Conservation (phyloP, 345 rosid genomes). For the Erucastrum elatum region DNA sequence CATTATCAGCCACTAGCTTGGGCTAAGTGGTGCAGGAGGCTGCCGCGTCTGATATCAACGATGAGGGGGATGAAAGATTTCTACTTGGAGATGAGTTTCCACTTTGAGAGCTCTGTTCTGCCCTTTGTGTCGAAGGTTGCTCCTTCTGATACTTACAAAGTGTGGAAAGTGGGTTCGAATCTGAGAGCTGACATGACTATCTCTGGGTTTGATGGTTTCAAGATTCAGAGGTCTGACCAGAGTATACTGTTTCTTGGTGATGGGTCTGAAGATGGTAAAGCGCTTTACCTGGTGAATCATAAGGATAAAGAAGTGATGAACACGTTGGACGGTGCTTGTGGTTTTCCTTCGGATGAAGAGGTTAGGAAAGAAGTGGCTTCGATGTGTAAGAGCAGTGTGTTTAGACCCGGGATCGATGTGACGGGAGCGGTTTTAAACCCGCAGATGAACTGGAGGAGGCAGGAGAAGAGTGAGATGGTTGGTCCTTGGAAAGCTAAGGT, state of each 20-base stretch:
- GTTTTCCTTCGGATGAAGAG: conserved; percentile 81
- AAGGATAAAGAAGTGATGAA: conserved; percentile 94
- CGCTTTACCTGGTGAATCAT: conserved; percentile 86
- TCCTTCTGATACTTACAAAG: conserved; percentile 92
- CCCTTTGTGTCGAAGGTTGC: conserved; percentile 92
- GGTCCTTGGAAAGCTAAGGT: conserved; percentile 93
- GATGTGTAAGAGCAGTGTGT: conserved; percentile 87
- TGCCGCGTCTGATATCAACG: conserved; percentile 78
- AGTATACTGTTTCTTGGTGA: conserved; percentile 90
- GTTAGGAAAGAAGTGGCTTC: conserved; percentile 82
- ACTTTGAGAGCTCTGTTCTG: conserved; percentile 91
- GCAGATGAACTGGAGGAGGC: conserved; percentile 91
- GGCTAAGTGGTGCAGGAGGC: conserved; percentile 96
- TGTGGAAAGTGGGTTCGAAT: conserved; percentile 93
- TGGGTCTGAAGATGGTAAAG: conserved; percentile 80
- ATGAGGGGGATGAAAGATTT: conserved; percentile 92
- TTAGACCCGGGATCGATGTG: conserved; percentile 95
- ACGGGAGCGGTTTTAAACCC: conserved; percentile 86
- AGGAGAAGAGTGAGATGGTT: conserved; percentile 87
- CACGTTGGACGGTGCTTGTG: conserved; percentile 88
- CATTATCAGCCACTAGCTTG: conserved; percentile 91
- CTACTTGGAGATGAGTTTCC: conserved; percentile 92
- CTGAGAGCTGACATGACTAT: conserved; percentile 95
- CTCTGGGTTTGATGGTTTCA: conserved; percentile 93
- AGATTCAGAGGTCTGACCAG: conserved; percentile 89